Base-by-base conservation (phyloP, 176 grass and related monocot species). In the Oryza glaberrima region DNA sequence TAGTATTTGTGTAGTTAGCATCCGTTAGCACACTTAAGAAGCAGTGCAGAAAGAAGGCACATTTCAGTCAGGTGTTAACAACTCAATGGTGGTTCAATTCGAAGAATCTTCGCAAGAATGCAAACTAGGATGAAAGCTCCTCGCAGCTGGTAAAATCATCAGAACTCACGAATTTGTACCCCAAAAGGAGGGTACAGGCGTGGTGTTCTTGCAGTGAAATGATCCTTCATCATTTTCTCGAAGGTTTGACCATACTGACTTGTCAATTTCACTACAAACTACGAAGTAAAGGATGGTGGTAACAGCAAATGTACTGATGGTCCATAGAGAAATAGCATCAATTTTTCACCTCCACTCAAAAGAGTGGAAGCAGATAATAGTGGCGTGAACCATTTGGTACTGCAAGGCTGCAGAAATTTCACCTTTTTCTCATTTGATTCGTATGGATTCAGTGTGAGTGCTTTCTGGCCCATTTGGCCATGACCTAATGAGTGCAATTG, bases 401-500 rank as follows among this genome's bases (percentile, higher is more conserved):
- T 35, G 28, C 12, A 67, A 9, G 65, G 36, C 85, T 67, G 48
- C 48, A 35, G 35, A 76, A 47, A 17, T 34, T 14, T n/a, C 78
- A 9, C 63, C 17, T 78, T 84, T 56, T 26, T 41, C 20, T 7
- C 63, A 74, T 9, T 80, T 44, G 81, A 75, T 84, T 47, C 69
- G 47, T 35, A 58, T 20, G 69, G 76, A 84, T 70, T 80, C 32
- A 14, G 47, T 61, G 87, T 69, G 82, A 69, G 82, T 69, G 82
- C 4, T n/a, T n/a, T 47, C 63, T 84, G 82, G 26, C 63, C 87
- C 76, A 58, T 58, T 19, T 20, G 54, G 19, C 19, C 54, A 75
- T 69, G 61, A 10, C 38, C 56, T 49, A 89, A 89, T 85, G 88
- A 89, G 82, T 89, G 88, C 88, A 43, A 11, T 32, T 1, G 82